Evolutionary conservation across 768 basidiomycete genomes (phyloP).

Genomic region (Pleurotus cornucopiae): DNA sequence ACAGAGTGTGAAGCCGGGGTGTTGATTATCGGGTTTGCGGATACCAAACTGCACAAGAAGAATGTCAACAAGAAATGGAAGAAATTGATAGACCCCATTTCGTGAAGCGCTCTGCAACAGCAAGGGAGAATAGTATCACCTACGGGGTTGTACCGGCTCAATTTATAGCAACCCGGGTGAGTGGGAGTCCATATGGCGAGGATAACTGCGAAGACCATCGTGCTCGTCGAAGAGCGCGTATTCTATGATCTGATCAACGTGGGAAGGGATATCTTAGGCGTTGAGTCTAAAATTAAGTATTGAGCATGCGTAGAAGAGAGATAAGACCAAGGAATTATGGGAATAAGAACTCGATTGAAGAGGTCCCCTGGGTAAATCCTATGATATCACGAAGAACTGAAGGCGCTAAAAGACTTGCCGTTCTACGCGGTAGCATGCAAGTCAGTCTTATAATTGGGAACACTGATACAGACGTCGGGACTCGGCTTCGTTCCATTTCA

Average conservation of each 20-base stretch:
- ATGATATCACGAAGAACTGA: too few relatives aligned
- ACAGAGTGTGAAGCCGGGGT: background rate
- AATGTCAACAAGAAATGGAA: background rate
- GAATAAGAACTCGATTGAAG: background rate
- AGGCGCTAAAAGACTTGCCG: too few relatives aligned
- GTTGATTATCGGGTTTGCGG: background rate
- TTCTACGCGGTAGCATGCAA: too few relatives aligned
- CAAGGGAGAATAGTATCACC: too few relatives aligned
- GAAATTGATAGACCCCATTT: too few relatives aligned
- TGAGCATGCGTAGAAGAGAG: constrained; percentile 1
- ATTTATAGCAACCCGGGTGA: background rate
- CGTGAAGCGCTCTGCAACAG: too few relatives aligned
- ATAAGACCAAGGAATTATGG: background rate
- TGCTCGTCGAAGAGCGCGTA: background rate
- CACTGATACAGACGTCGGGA: background rate
- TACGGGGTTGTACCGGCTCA: background rate
- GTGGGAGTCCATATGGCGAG: background rate
- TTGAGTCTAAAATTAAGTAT: background rate
- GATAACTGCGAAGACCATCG: background rate
- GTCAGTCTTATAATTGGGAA: too few relatives aligned
- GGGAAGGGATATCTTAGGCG: background rate
- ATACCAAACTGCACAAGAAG: background rate
- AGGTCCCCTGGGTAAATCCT: too few relatives aligned
- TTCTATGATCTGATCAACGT: background rate
- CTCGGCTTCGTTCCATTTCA: background rate